Conservation (phyloP, 2,329 filamentous ascomycete genomes). For the Metarhizium sp. region DNA sequence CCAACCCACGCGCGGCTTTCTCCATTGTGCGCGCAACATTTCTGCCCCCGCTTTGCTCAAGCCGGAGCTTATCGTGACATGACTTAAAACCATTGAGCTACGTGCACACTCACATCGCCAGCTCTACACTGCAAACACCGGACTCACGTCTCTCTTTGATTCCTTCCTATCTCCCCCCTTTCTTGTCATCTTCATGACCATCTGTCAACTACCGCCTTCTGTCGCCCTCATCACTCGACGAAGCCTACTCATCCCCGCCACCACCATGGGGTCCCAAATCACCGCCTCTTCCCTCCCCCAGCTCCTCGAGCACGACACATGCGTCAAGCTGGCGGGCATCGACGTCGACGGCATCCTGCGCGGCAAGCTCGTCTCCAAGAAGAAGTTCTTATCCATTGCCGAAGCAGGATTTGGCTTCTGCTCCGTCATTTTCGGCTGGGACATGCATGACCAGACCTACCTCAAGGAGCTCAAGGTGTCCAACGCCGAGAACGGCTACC, state of each 20-base stretch:
- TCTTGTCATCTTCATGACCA: not conserved
- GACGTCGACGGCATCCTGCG: constrained; percentile 83
- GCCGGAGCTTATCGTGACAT: not conserved
- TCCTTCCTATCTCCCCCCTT: not conserved
- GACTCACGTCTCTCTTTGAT: not conserved
- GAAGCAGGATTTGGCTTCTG: constrained; percentile 83
- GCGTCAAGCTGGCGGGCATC: constrained; percentile 80
- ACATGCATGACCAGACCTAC: constrained; percentile 93
- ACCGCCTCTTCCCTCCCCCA: constrained; percentile 56
- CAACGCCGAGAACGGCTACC: constrained; percentile 85
- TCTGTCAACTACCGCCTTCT: not conserved
- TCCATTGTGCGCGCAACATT: not conserved
- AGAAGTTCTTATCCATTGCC: constrained; percentile 83
- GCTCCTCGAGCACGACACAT: constrained; percentile 60
- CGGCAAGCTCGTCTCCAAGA: constrained; percentile 86
- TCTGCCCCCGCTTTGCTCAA: not conserved
- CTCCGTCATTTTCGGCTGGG: constrained; percentile 91
- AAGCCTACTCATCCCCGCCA: not conserved
- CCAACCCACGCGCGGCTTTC: not conserved
- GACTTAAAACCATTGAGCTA: not conserved
- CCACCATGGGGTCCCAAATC: constrained; percentile 26
- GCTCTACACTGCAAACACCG: not conserved
- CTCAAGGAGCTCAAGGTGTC: constrained; percentile 76
- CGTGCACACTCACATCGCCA: not conserved
- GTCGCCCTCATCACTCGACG: not conserved